Conservation (phyloP, 192 early-diverging fungal species). For the Coemansia sp. region DNA sequence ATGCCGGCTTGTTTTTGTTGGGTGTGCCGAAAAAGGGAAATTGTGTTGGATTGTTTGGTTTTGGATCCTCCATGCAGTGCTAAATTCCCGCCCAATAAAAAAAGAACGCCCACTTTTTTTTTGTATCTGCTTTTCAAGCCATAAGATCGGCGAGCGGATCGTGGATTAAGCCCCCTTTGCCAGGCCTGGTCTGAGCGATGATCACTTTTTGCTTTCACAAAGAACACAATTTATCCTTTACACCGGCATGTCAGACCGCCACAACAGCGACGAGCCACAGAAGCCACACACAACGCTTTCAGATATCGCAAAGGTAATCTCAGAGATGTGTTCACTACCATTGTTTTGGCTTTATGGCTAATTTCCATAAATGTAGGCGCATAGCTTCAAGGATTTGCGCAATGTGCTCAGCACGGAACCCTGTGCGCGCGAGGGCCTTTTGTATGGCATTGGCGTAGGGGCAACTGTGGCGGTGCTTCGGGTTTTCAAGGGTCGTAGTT, state of each 20-base stretch:
- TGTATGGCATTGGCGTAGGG: slow-evolving; percentile 42
- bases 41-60: too few species aligned
- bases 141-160: neutral
- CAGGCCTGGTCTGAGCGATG: neutral
- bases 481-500: slow-evolving; percentile 28
- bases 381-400: slow-evolving; percentile 21
- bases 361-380: slow-evolving; percentile 31
- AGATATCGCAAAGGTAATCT: slow-evolving; percentile 31
- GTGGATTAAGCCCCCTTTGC: neutral
- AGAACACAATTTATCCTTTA: neutral
- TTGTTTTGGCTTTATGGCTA: neutral
- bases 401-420: slow-evolving; percentile 22
- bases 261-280: slow-evolving; percentile 7
- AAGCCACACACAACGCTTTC: slow-evolving; percentile 21
- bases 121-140: neutral
- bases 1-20: neutral
- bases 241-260: neutral
- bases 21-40: neutral
- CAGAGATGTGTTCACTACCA: neutral
- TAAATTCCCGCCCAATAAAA: neutral
- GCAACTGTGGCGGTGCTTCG: slow-evolving; percentile 29
- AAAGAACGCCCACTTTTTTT: too few species aligned
- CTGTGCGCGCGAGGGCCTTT: slow-evolving; percentile 48
- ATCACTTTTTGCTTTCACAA: neutral
- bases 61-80: too few species aligned